Percentiles rank a stretch among this genome's conserved stretches.
These are phyloP conservation scores for Earliella scabrosa DNA, from an alignment of 1,284 basidiomycete genomes.

Conservation along the genomic window DNA sequence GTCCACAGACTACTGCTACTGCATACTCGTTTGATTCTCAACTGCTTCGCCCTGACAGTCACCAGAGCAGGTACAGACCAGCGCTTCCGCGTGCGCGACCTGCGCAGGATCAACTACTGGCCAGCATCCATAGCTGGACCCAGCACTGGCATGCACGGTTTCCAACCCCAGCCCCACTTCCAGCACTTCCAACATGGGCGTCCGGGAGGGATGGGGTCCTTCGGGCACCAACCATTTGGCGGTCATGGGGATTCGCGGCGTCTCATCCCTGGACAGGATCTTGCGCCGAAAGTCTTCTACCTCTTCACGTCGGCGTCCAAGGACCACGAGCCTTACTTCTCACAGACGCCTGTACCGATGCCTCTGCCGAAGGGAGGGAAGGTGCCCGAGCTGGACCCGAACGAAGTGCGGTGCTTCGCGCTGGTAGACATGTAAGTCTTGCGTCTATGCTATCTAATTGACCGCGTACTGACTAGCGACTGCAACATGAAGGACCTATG, in stretches of 20 bases:
- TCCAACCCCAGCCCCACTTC: neutral
- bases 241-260: neutral
- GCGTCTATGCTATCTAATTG: no score
- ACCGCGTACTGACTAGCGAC: no score
- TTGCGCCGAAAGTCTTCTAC: constrained; percentile 28
- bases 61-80: constrained; percentile 30
- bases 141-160: neutral
- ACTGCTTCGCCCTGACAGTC: constrained; percentile 17
- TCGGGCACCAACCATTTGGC: constrained; percentile 12
- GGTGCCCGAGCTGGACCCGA: constrained; percentile 17
- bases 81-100: constrained; percentile 27
- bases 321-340: constrained; percentile 25
- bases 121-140: neutral
- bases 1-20: no score
- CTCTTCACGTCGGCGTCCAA: constrained; percentile 30
- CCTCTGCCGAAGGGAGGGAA: constrained; percentile 14
- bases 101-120: constrained; percentile 18
- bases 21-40: no score
- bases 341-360: constrained; percentile 26
- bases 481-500: neutral
- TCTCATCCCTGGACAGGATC: constrained; percentile 19
- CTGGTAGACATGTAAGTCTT: constrained; percentile 23
- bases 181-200: neutral
- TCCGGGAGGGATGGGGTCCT: neutral
- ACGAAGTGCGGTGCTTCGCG: constrained; percentile 18